Conservation (phyloP, 805 yeast genomes). For the Metschnikowia vanudenii region DNA sequence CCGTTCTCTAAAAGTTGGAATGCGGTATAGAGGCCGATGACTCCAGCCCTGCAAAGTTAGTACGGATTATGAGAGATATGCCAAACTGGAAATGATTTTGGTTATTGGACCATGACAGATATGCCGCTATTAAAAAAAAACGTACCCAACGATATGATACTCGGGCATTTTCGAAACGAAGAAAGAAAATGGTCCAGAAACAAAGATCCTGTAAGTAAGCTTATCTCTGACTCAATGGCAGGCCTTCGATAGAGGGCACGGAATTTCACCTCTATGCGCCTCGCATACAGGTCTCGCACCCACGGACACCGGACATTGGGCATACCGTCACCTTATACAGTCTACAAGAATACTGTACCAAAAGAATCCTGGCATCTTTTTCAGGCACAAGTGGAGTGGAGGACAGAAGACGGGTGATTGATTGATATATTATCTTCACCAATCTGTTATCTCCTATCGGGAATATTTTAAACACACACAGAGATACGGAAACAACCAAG, state of each 20-base stretch:
- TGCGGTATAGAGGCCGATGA: slow-evolving; percentile 79
- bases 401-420: no score
- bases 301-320: no score
- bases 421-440: no score
- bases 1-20: slow-evolving; percentile 54
- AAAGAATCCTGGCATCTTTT: no score
- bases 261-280: background rate
- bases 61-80: background rate
- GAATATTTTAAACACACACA: no score
- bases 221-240: background rate
- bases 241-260: background rate
- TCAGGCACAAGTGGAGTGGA: no score
- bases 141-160: slow-evolving; percentile 16
- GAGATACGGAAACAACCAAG: no score
- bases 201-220: background rate
- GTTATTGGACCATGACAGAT: background rate
- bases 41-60: slow-evolving; percentile 18
- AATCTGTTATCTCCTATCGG: no score
- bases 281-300: no score
- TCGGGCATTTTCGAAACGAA: slow-evolving; percentile 5
- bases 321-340: no score
- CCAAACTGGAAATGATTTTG: background rate
- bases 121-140: background rate
- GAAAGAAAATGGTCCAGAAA: background rate
- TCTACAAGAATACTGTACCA: no score